Percentiles rank a stretch among this genome's conserved stretches.
phyloP scores from a whole-genome alignment of 345 rosid species.

The Salix viminalis region DNA sequence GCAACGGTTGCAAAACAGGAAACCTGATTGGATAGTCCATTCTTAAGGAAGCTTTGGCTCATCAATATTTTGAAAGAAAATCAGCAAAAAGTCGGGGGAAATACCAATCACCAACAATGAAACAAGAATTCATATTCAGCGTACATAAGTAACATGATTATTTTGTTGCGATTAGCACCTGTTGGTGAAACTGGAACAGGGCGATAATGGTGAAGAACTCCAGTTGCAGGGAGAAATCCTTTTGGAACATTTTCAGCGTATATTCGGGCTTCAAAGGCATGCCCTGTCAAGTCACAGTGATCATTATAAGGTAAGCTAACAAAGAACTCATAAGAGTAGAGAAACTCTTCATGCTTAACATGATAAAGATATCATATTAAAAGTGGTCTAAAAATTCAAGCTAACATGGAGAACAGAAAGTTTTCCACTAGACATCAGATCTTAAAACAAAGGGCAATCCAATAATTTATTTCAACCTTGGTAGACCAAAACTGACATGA shows the following conservation, averaged over 20 bases:
- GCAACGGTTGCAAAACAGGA: not conserved
- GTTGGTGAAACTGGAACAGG: conserved; percentile 64
- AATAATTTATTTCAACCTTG: not conserved
- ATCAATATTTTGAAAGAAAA: not conserved
- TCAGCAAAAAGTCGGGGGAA: not conserved
- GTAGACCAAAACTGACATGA: not conserved
- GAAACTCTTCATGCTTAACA: not conserved
- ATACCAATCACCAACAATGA: not conserved
- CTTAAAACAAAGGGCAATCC: not conserved
- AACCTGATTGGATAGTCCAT: conserved; percentile 1
- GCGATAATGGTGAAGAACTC: conserved; percentile 79
- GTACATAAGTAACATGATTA: conserved; percentile 5
- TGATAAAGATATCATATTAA: not conserved
- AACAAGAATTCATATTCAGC: not conserved
- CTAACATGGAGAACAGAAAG: not conserved
- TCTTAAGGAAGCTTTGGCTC: conserved; percentile 4
- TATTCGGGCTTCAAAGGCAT: conserved; percentile 92
- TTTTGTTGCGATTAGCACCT: conserved; percentile 38
- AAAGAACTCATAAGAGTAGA: not conserved
- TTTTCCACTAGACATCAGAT: not conserved
- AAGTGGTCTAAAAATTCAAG: not conserved
- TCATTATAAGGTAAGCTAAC: not conserved
- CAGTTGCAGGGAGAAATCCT: conserved; percentile 94
- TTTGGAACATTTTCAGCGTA: conserved; percentile 92
- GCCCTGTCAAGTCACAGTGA: conserved; percentile 50